Conservation (phyloP, 495 filamentous ascomycete genomes). For the Letharia columbiana region DNA sequence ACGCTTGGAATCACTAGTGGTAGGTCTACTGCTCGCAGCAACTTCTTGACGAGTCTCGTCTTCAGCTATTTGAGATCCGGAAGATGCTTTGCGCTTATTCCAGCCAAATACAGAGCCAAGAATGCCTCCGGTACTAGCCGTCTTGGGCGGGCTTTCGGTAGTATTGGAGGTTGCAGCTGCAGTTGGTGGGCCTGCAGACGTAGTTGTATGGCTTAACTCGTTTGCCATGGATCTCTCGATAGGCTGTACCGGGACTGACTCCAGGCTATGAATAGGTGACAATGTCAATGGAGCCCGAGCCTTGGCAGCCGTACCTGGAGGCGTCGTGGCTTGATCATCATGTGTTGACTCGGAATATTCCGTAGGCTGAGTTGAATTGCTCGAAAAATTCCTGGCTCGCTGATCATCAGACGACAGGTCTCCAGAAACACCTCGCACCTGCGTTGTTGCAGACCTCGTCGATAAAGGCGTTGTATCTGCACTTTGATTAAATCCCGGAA, state of each 20-base stretch:
- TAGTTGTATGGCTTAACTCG: not conserved
- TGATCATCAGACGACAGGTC: slow-evolving; percentile 10
- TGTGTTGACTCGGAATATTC: slow-evolving; percentile 5
- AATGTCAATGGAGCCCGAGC: slow-evolving; percentile 24
- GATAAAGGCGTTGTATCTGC: slow-evolving; percentile 25
- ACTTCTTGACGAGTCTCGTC: slow-evolving; percentile 44
- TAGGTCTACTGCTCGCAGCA: slow-evolving; percentile 32
- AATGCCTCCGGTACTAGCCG: slow-evolving; percentile 25
- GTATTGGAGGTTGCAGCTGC: not conserved
- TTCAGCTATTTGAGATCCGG: slow-evolving; percentile 43
- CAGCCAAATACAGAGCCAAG: slow-evolving; percentile 39
- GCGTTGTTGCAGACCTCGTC: slow-evolving; percentile 19
- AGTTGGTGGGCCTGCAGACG: not conserved
- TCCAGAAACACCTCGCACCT: slow-evolving; percentile 9
- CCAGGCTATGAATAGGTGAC: slow-evolving; percentile 35
- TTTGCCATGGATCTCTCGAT: slow-evolving; percentile 9
- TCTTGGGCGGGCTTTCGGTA: not conserved
- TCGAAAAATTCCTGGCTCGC: not conserved
- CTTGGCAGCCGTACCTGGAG: slow-evolving; percentile 7
- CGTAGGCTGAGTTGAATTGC: slow-evolving; percentile 3
- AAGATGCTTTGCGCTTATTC: slow-evolving; percentile 31
- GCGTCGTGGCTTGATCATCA: slow-evolving; percentile 4
- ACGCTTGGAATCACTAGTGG: slow-evolving; percentile 37
- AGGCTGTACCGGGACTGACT: slow-evolving; percentile 34
- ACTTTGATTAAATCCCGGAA: slow-evolving; percentile 24